These are phyloP conservation scores for Capsicum baccatum DNA, from an alignment of 257 asterid species.

Conservation along the genomic window DNA sequence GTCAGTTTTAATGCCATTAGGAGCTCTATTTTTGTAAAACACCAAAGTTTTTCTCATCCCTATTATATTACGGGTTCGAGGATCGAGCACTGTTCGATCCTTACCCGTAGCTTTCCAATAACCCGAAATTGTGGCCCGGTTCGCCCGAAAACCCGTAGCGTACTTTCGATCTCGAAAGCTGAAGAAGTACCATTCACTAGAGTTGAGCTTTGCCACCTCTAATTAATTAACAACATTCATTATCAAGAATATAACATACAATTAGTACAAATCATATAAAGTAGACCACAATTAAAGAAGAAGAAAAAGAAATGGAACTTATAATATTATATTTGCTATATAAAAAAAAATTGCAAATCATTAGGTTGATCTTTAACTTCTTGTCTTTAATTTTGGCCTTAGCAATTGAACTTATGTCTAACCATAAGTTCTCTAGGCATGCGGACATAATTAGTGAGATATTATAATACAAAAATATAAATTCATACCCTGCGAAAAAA, in stretches of 20 bases:
- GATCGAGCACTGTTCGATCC: constrained; percentile 57
- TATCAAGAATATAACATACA: not conserved
- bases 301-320: not conserved
- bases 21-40: constrained; percentile 73
- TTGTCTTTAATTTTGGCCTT: too few species aligned
- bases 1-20: constrained; percentile 66
- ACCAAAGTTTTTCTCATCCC: constrained; percentile 84
- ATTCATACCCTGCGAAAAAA: too few species aligned
- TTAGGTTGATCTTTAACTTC: too few species aligned
- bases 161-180: constrained; percentile 71
- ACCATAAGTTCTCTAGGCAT: too few species aligned
- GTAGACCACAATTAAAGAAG: not conserved
- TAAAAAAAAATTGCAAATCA: too few species aligned
- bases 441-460: too few species aligned
- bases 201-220: constrained; percentile 68
- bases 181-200: constrained; percentile 76
- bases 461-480: too few species aligned
- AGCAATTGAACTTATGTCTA: too few species aligned
- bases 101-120: constrained; percentile 83
- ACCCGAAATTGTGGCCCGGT: constrained; percentile 65
- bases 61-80: constrained; percentile 35
- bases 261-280: not conserved
- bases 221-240: not conserved
- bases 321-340: too few species aligned
- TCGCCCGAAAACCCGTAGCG: constrained; percentile 60